Evolutionary conservation across 225 moss, liverwort and hornwort species (phyloP), one percentile per base, ranked within the genome.

Genomic region (Anthoceros angustus): DNA sequence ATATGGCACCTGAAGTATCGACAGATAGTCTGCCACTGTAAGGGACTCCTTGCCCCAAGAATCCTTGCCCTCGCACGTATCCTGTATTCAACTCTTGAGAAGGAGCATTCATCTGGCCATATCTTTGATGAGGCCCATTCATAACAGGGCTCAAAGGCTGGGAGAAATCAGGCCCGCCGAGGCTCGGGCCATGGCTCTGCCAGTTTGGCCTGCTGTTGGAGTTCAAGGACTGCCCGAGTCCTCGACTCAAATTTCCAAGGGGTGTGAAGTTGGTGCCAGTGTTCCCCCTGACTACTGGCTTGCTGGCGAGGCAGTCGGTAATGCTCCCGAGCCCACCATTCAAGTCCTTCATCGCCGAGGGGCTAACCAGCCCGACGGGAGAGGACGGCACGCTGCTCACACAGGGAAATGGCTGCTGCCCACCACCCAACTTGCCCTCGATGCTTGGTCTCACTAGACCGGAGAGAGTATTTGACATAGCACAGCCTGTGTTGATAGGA

Each of bases 31-130:
- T 80, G 72, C 74, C 85, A 15, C n/a, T 18, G 14, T 18, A 55
- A 9, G 32, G 32, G 32, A 55, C 23, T 55, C 81, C 77, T 75
- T 55, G 81, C 72, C 41, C 84, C 84, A 63, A 77, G 79, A 75
- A 82, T 70, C 21, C 74, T 75, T 50, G 77, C 79, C 74, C 85
- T 80, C 55, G 55, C 5, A 23, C 10, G 23, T 5, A 55, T 23
- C 55, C 55, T 55, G n/a, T 12, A 15, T 55, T 55, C n/a, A 55
- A 5, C 32, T 32, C 32, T 32, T 32, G 32, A 1, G 32, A 1
- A 32, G 32, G 32, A 4, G 32, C 32, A 20, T 55, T 15, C 14
- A 23, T 6, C 18, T 55, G 55, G 5, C 8, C 55, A 20, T 55
- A 55, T 55, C 55, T 55, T 7, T 18, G 55, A 55, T 23, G 18